Conservation (phyloP, 2,329 filamentous ascomycete species). For the Sclerotinia glacialis region DNA sequence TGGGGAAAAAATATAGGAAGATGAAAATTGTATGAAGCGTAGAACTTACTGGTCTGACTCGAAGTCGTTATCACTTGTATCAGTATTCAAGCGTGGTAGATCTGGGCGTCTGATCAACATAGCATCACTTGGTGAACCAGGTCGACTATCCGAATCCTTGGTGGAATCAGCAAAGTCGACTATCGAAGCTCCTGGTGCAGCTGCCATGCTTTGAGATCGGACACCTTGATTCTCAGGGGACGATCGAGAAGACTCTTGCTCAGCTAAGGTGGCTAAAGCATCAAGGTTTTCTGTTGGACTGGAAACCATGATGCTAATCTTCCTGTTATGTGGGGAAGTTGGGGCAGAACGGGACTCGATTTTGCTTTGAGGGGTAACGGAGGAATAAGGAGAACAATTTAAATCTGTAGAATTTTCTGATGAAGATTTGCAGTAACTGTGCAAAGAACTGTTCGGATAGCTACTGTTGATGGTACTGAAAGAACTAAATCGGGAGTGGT, state of each 20-base stretch:
- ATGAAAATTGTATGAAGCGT: neutral
- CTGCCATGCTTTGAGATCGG: slow-evolving; percentile 15
- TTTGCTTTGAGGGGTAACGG: neutral
- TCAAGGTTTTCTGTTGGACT: slow-evolving; percentile 33
- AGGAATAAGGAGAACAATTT: neutral
- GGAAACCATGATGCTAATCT: slow-evolving; percentile 17
- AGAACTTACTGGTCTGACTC: slow-evolving; percentile 30
- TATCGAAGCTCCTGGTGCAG: neutral
- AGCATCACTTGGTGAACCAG: slow-evolving; percentile 39
- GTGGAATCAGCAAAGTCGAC: neutral
- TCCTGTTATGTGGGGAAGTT: slow-evolving; percentile 13
- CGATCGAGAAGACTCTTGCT: slow-evolving; percentile 25
- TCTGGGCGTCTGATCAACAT: slow-evolving; percentile 37
- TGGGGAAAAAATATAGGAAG: neutral
- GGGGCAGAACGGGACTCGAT: slow-evolving; percentile 13
- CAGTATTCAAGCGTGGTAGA: slow-evolving; percentile 31
- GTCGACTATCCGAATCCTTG: neutral
- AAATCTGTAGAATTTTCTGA: slow-evolving; percentile 4
- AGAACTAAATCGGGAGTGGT: slow-evolving; percentile 39
- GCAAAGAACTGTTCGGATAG: slow-evolving; percentile 6
- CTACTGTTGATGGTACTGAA: slow-evolving; percentile 36
- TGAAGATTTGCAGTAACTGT: slow-evolving; percentile 5
- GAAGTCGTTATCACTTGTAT: slow-evolving; percentile 24
- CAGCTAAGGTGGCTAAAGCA: slow-evolving; percentile 32
- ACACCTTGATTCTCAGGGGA: slow-evolving; percentile 9